Evolutionary conservation across 129 eudicot genomes (phyloP).

Genomic region (Chrysanthemum seticuspe): DNA sequence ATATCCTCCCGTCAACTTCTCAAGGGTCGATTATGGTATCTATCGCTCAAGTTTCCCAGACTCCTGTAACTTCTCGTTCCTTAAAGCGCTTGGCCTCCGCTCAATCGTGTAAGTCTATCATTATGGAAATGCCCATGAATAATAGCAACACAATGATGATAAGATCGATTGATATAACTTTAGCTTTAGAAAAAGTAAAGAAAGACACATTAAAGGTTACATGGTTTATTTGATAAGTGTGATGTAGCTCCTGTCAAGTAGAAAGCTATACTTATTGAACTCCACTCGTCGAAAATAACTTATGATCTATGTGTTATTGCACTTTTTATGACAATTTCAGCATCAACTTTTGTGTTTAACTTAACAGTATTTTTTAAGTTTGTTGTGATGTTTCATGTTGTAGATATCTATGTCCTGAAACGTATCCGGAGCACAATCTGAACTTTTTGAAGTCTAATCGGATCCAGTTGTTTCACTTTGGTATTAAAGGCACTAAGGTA

Average conservation of each 20-base stretch:
- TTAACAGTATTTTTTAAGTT: neutral
- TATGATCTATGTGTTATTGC: neutral
- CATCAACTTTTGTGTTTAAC: neutral
- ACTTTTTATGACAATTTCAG: neutral
- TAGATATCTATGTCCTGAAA: conserved; percentile 87
- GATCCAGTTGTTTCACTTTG: conserved; percentile 80
- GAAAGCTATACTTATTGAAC: no score
- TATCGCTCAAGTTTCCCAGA: conserved; percentile 87
- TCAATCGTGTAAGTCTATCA: conserved; percentile 64
- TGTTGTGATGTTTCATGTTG: conserved; percentile 21
- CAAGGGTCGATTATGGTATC: conserved; percentile 84
- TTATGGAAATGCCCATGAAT: neutral
- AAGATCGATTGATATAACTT: neutral
- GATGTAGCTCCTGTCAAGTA: no score
- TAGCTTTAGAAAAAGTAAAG: neutral
- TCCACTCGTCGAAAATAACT: no score
- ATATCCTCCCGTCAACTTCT: conserved; percentile 81
- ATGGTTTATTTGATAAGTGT: no score
- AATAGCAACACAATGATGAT: no score
- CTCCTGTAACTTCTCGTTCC: conserved; percentile 60
- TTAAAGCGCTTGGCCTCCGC: conserved; percentile 73
- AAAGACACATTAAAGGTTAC: no score
- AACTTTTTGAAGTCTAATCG: conserved; percentile 81
- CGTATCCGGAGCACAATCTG: conserved; percentile 72
- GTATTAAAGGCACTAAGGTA: conserved; percentile 80